Evolutionary conservation across 1,284 basidiomycete species (phyloP), one percentile per base, ranked within the genome.

Genomic region (Heliocybe sulcata): DNA sequence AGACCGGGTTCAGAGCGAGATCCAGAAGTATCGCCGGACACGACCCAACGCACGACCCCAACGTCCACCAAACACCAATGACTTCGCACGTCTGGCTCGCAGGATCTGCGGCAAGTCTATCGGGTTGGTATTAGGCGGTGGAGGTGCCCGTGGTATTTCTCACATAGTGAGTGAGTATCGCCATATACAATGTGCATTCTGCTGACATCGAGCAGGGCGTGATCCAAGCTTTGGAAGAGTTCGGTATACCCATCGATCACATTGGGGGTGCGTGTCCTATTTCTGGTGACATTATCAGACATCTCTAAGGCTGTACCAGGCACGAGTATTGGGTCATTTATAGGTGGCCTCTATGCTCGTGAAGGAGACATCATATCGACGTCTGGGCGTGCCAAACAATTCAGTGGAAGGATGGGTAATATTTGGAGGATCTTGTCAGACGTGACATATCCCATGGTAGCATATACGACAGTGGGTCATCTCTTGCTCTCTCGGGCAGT

Each of bases 331-430:
- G 96, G 96, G 0, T 82, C 90, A 2, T 86, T 98, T 56, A 87
- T 99, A 48, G 96, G 94, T n/a, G 97, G 95, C 0, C 73, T 99
- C 25, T 99, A 98, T 71, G 94, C 97, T 8, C 82, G 90, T 27
- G 94, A 98, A 66, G 94, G 91, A 23, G 93, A 98, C 68, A 72
- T 98, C 22, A 81, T 98, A 45, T 92, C 91, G 31, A 90, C 85
- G 54, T 77, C 90, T 6, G 94, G 90, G 1, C 80, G 95, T 47
- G 85, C 90, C n/a, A 96, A 94, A 67, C 87, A 92, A 55, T 96
- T 98, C 69, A 89, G 92, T 56, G 87, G 91, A 1, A 78, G 89
- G 55, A 95, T 98, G 94, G 84, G 90, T 3, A 96, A 93, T 59
- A 85, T 98, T 58, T 98, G 94, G 94, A 80, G 96, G 51, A 87